These are phyloP conservation scores for Teratosphaeria zuluensis DNA, from an alignment of 2,329 filamentous ascomycete species.

Conservation along the genomic window DNA sequence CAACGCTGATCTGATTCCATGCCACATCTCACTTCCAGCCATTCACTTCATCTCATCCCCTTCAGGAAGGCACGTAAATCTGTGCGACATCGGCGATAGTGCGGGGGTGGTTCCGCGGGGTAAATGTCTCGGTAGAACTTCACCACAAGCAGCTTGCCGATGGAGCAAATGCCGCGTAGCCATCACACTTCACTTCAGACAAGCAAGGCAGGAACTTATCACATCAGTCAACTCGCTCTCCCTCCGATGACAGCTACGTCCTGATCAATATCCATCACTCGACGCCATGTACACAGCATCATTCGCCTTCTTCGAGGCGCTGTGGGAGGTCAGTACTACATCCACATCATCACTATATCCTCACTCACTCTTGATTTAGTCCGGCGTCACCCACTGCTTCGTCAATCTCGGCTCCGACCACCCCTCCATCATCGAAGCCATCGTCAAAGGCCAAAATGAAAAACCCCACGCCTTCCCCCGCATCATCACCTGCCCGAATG, in stretches of 20 bases:
- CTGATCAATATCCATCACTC: not conserved
- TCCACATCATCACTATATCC: not conserved
- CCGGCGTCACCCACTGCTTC: constrained; percentile 51
- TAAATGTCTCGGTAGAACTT: not conserved
- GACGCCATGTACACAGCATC: constrained; percentile 57
- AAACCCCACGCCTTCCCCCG: constrained; percentile 55
- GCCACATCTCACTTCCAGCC: not conserved
- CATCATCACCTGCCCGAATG: constrained; percentile 72
- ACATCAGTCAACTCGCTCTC: no score
- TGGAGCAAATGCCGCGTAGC: not conserved
- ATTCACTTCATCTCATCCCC: not conserved
- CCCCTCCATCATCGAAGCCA: constrained; percentile 69
- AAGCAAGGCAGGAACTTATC: not conserved
- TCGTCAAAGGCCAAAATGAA: constrained; percentile 65
- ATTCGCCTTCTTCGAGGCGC: constrained; percentile 71
- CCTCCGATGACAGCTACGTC: not conserved
- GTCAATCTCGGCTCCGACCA: constrained; percentile 64
- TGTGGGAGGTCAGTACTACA: constrained; percentile 51
- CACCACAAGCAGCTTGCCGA: not conserved
- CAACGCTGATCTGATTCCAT: no score
- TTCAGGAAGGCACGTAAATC: not conserved
- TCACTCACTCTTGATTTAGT: constrained; percentile 19
- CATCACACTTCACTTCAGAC: not conserved
- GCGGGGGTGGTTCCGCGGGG: not conserved
- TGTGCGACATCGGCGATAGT: not conserved